Evolutionary conservation across 1,284 basidiomycete genomes (phyloP).

Genomic region (Melampsora abietis-canadensis): DNA sequence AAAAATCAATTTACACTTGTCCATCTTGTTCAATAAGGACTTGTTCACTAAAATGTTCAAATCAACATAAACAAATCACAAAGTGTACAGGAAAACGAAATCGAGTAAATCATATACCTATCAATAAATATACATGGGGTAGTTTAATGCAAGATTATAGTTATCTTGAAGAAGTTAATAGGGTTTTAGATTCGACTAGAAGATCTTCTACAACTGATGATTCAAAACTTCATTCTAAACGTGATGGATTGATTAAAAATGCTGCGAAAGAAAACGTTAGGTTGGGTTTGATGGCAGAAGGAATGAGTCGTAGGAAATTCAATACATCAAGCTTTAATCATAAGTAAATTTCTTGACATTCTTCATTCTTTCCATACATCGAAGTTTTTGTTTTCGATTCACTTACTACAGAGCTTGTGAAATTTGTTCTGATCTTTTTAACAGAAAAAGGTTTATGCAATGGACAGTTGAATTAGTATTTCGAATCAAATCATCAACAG

Average conservation of each 20-base stretch:
- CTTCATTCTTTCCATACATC: neutral
- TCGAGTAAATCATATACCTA: constrained; percentile 12
- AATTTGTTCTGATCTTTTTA: neutral
- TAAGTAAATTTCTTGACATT: constrained; percentile 17
- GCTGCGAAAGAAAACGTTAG: constrained; percentile 12
- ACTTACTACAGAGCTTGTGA: neutral
- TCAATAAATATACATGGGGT: constrained; percentile 41
- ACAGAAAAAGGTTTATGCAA: constrained; percentile 17
- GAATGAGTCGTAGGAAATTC: constrained; percentile 22
- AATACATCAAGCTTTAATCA: constrained; percentile 31
- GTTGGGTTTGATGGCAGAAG: constrained; percentile 29
- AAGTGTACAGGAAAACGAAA: constrained; percentile 36
- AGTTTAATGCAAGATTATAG: constrained; percentile 37
- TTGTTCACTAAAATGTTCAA: constrained; percentile 33
- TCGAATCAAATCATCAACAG: neutral
- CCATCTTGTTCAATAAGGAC: constrained; percentile 24
- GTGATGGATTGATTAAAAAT: constrained; percentile 8
- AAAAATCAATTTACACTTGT: constrained; percentile 33
- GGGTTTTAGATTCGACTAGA: neutral
- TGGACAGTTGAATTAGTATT: constrained; percentile 39
- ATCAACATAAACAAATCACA: constrained; percentile 8
- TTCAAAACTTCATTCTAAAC: constrained; percentile 1
- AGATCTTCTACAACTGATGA: neutral
- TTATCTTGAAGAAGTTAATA: constrained; percentile 38
- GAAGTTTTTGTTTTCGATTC: neutral